Conservation (phyloP, 176 grass and related monocot species). For the Panicum miliaceum region DNA sequence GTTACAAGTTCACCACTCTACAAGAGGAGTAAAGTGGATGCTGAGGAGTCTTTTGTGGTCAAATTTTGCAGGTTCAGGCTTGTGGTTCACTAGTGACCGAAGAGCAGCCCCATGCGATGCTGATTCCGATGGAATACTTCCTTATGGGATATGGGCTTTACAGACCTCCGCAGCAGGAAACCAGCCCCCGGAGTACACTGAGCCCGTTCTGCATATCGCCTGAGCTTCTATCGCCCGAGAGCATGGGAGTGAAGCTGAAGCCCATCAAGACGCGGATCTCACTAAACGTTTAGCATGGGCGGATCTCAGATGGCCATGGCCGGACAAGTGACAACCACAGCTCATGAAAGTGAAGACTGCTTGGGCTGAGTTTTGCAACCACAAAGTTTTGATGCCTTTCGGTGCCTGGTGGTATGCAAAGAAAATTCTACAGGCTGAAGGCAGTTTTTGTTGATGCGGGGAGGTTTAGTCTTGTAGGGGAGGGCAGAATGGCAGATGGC, state of each 20-base stretch:
- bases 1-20: background rate
- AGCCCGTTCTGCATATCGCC: slow-evolving; percentile 79
- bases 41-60: slow-evolving; percentile 15
- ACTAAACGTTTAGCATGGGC: slow-evolving; percentile 43
- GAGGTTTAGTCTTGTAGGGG: slow-evolving; percentile 31
- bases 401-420: background rate
- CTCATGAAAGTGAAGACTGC: slow-evolving; percentile 44
- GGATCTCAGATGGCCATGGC: slow-evolving; percentile 28
- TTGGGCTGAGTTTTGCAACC: slow-evolving; percentile 32
- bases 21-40: background rate
- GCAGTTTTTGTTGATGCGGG: slow-evolving; percentile 54
- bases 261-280: slow-evolving; percentile 91
- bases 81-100: slow-evolving; percentile 89
- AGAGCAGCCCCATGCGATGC: slow-evolving; percentile 93
- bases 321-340: slow-evolving; percentile 10
- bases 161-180: slow-evolving; percentile 64
- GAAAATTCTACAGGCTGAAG: slow-evolving; percentile 41
- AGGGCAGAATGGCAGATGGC: background rate
- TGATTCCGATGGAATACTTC: slow-evolving; percentile 94
- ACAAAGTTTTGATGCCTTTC: slow-evolving; percentile 53
- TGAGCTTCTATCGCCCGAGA: slow-evolving; percentile 93
- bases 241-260: slow-evolving; percentile 98
- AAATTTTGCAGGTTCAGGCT: slow-evolving; percentile 78
- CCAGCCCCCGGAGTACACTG: slow-evolving; percentile 74
- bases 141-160: slow-evolving; percentile 85